Evolutionary conservation across 2,329 filamentous ascomycete species (phyloP).

Genomic region (Hirsutella rhossiliensis): DNA sequence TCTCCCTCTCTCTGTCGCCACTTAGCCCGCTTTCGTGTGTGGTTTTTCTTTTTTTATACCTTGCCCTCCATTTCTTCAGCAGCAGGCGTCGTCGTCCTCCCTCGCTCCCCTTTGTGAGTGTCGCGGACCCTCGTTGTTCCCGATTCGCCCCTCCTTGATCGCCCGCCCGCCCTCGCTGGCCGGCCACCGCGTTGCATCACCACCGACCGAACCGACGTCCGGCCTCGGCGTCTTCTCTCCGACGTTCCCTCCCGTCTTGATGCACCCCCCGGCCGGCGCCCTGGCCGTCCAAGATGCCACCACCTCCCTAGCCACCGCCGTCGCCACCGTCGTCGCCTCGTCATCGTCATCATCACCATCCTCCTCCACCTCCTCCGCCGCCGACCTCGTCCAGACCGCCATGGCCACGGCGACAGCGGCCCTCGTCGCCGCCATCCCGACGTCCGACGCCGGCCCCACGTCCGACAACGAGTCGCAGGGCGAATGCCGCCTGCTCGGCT

Average conservation of each 20-base stretch:
- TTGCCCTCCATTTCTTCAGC: too few species aligned
- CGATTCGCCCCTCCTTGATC: too few species aligned
- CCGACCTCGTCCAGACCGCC: neutral
- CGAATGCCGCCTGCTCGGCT: constrained; percentile 78
- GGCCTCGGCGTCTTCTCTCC: neutral
- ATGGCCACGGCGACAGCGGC: constrained; percentile 7
- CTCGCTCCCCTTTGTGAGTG: too few species aligned
- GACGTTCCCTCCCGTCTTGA: neutral
- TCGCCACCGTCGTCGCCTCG: neutral
- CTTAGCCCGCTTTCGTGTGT: too few species aligned
- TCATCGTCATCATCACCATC: neutral
- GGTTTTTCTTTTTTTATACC: too few species aligned
- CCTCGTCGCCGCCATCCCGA: constrained; percentile 14
- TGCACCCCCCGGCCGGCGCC: constrained; percentile 1
- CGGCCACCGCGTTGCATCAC: neutral
- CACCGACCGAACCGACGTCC: neutral
- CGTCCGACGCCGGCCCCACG: constrained; percentile 13
- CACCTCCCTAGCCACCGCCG: constrained; percentile 2
- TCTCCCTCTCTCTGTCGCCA: too few species aligned
- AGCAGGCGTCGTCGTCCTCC: too few species aligned
- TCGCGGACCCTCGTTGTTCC: too few species aligned
- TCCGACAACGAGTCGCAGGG: constrained; percentile 40
- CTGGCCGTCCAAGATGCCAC: constrained; percentile 1
- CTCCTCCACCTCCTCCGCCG: neutral
- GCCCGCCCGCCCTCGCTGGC: too few species aligned